These are phyloP conservation scores for Ceratobasidium papillatum DNA, from an alignment of 1,284 basidiomycete species.

Conservation along the genomic window DNA sequence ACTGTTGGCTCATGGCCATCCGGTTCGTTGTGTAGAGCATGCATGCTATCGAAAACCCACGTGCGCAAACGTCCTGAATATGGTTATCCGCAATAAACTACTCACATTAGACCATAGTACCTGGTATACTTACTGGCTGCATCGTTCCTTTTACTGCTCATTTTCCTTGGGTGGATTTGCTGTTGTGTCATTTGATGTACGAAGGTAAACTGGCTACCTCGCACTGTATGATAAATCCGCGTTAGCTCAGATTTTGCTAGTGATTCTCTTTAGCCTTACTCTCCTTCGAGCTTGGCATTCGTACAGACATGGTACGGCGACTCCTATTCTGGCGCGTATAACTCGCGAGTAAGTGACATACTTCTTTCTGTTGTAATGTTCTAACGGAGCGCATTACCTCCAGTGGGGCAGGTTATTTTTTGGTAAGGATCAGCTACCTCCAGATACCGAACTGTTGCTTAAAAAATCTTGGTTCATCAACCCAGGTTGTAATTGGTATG, in stretches of 20 bases:
- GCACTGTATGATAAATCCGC: no score
- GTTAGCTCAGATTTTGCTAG: background rate
- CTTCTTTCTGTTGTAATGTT: background rate
- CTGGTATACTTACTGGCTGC: conserved; percentile 9
- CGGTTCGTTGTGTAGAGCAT: background rate
- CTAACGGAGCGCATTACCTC: background rate
- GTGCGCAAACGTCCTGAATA: background rate
- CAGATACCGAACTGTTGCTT: background rate
- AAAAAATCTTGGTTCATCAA: background rate
- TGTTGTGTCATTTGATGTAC: no score
- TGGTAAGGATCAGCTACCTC: background rate
- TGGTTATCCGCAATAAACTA: background rate
- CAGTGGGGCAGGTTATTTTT: background rate
- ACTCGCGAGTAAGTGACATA: background rate
- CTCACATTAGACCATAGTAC: background rate
- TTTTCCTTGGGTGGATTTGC: background rate
- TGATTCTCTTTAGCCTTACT: background rate
- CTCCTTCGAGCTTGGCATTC: background rate
- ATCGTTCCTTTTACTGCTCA: background rate
- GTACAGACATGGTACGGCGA: background rate
- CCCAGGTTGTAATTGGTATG: background rate
- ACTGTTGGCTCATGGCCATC: background rate
- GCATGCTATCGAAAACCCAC: background rate
- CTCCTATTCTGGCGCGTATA: background rate
- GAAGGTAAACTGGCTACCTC: no score